Evolutionary conservation across 306 rosid species (phyloP), one percentile per base, ranked within the genome.

Genomic region (Senna tora): DNA sequence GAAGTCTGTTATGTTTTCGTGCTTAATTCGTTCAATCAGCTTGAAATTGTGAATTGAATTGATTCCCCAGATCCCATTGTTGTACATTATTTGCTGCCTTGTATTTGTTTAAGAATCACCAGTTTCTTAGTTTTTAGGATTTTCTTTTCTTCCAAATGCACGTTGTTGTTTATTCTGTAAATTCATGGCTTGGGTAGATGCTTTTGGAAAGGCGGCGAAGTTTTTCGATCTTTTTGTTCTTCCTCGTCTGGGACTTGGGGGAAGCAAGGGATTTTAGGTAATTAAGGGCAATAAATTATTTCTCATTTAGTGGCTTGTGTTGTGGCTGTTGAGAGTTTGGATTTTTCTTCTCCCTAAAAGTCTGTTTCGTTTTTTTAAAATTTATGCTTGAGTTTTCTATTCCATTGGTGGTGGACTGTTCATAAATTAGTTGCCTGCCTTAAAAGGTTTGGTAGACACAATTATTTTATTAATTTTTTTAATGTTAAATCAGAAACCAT

Each of bases 1-100:
- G 67, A 56, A 81, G 73, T 74, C 19, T 16, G 65, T 72, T 54
- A 25, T 69, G 13, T 66, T 52, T 76, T 38, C 54, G 1, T 70
- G 50, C 20, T 22, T 30, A 68, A 21, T 75, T 73, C 30, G 14
- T 36, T 59, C 20, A 49, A 58, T 79, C 39, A 42, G 53, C 42
- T 67, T 36, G 33, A 30, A 52, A 54, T 69, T 58, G 14, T 51
- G 34, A 45, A 13, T 19, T 53, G 45, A 59, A 54, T 70, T 79
- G 52, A 67, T 77, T 8, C 16, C 0, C 32, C 49, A 14, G 47
- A 38, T 52, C 54, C 54, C 36, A 45, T 36, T 33, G 9, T 38
- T 17, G 41, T 32, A 21, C 81, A 58, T 76, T 36, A 36, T 36
- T 36, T 57, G 47, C 52, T 5, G 80, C 76, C 53, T 77, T 71